Evolutionary conservation across 2,329 filamentous ascomycete genomes (phyloP).

Genomic region (Allantophomopsis cytisporea): DNA sequence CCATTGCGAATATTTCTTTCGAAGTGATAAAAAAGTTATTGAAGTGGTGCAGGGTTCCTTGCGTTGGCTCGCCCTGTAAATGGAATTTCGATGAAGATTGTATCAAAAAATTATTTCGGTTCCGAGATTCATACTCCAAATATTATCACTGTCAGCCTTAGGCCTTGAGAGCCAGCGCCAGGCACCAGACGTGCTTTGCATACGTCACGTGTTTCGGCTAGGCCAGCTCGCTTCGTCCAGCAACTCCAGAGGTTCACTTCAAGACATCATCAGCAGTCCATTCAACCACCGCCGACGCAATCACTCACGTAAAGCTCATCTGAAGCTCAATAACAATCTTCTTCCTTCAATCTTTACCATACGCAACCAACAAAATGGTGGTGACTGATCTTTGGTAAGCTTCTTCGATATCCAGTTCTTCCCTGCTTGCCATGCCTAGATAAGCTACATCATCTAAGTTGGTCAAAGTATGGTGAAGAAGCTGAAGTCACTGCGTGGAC

Average conservation of each 20-base stretch:
- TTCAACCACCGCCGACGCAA: slow-evolving; percentile 9
- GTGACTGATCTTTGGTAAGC: slow-evolving; percentile 72
- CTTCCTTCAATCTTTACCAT: slow-evolving; percentile 6
- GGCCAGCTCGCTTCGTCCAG: slow-evolving; percentile 10
- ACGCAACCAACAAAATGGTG: slow-evolving; percentile 47
- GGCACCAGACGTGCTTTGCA: slow-evolving; percentile 8
- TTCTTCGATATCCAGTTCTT: slow-evolving; percentile 20
- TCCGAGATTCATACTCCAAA: too few species aligned
- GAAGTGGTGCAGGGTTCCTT: slow-evolving; percentile 37
- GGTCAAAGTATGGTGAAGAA: too few species aligned
- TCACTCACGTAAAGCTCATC: slow-evolving; percentile 9
- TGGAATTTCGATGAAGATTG: slow-evolving; percentile 2
- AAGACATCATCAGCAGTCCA: background rate
- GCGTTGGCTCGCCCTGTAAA: slow-evolving; percentile 43
- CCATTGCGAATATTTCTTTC: slow-evolving; percentile 10
- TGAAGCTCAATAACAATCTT: slow-evolving; percentile 7
- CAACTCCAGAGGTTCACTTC: background rate
- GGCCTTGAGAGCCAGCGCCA: too few species aligned
- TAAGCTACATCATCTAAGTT: slow-evolving; percentile 6
- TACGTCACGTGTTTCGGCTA: slow-evolving; percentile 8
- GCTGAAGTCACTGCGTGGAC: too few species aligned
- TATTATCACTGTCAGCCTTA: too few species aligned
- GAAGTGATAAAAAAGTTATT: background rate
- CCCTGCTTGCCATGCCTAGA: slow-evolving; percentile 11
- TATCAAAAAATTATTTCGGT: slow-evolving; percentile 1